Evolutionary conservation across 176 grass and related monocot genomes (phyloP).

Genomic region (Hyparrhenia diplandra): DNA sequence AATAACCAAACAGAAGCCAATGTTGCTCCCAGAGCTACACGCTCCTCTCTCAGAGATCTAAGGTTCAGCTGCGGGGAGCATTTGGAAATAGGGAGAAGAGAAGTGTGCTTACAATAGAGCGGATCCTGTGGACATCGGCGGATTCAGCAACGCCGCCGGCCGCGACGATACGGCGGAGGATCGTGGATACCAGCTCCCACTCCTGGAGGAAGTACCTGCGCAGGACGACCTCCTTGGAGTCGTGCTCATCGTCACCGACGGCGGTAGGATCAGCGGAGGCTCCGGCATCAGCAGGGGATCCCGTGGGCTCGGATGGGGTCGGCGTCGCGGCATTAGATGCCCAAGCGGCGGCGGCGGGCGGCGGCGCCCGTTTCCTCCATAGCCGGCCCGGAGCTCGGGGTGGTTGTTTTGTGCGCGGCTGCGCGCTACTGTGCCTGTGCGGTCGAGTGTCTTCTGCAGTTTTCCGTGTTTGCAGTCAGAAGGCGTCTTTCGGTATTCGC

Average conservation of each 20-base stretch:
- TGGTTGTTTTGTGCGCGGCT: background rate
- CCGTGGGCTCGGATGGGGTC: background rate
- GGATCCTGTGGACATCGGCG: constrained; percentile 70
- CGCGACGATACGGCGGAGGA: constrained; percentile 60
- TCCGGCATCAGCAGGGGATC: background rate
- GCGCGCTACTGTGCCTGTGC: background rate
- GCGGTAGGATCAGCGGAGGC: constrained; percentile 30
- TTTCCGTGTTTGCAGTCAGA: background rate
- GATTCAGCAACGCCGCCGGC: constrained; percentile 49
- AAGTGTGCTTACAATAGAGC: constrained; percentile 69
- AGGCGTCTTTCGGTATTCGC: background rate
- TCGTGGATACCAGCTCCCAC: constrained; percentile 60
- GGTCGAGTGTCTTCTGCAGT: background rate
- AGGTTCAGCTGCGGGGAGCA: constrained; percentile 8
- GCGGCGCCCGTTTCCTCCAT: constrained; percentile 33
- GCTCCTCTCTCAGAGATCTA: constrained; percentile 12
- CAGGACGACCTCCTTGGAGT: constrained; percentile 75
- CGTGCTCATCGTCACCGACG: constrained; percentile 54
- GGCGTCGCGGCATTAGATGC: background rate
- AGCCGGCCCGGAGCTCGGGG: constrained; percentile 5
- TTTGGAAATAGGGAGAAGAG: background rate
- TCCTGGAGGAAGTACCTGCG: constrained; percentile 86
- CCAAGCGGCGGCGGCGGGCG: background rate
- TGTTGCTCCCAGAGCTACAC: background rate
- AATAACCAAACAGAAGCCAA: constrained; percentile 14